phyloP scores from a whole-genome alignment of 2,329 filamentous ascomycete genomes.

The Ophiocordyceps polyrhachis-furcata region DNA sequence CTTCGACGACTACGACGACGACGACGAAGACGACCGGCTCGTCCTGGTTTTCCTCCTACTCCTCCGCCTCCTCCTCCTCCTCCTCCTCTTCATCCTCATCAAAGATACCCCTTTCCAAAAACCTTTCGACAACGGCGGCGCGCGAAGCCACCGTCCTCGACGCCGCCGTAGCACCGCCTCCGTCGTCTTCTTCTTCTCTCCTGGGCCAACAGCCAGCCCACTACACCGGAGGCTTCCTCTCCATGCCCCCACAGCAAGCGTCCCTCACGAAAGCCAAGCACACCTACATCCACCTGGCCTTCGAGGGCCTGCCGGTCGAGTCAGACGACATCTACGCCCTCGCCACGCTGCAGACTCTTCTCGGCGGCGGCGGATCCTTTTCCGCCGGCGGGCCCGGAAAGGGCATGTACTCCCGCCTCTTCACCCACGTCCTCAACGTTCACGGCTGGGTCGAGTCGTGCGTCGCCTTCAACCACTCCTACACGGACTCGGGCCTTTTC shows the following conservation, averaged over 20 bases:
- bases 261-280: conserved; percentile 63
- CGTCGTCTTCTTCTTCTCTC: conserved; percentile 19
- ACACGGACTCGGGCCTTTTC: conserved; percentile 89
- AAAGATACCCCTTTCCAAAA: conserved; percentile 80
- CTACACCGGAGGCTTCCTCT: conserved; percentile 89
- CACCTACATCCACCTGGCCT: conserved; percentile 87
- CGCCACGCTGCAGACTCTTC: conserved; percentile 83
- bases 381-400: conserved; percentile 92
- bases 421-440: conserved; percentile 95
- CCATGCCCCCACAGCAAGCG: conserved; percentile 62
- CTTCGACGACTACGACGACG: conserved; percentile 18
- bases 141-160: conserved; percentile 37
- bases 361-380: conserved; percentile 91
- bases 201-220: conserved; percentile 48
- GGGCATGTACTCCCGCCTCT: conserved; percentile 96
- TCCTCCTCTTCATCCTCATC: conserved; percentile 27
- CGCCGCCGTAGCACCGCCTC: conserved; percentile 14
- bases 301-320: conserved; percentile 81
- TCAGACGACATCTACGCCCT: conserved; percentile 92
- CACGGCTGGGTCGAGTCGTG: conserved; percentile 95
- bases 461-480: conserved; percentile 91
- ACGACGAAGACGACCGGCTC: neutral
- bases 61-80: no score
- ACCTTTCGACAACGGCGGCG: conserved; percentile 57
- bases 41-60: no score